A percentile compares a stretch with the other conserved stretches of the same genome.
These are phyloP conservation scores for Trichoderma brevicompactum DNA, from an alignment of 2,329 filamentous ascomycete genomes.

Conservation along the genomic window DNA sequence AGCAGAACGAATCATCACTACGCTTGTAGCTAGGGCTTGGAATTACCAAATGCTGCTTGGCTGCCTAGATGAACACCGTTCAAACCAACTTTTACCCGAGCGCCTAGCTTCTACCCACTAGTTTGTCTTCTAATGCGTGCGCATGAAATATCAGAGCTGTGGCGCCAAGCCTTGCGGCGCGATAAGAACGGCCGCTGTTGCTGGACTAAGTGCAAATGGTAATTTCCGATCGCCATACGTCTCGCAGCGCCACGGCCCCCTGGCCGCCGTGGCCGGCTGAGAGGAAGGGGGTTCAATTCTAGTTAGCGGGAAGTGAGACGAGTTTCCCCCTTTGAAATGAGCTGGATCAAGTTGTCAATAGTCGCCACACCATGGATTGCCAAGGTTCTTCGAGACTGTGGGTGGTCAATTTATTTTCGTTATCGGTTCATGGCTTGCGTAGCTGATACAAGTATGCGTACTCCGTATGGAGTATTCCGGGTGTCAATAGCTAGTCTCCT, in stretches of 20 bases:
- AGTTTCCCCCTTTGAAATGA: neutral
- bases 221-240: constrained; percentile 9
- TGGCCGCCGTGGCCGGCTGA: neutral
- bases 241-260: neutral
- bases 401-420: neutral
- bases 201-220: neutral
- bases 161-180: neutral
- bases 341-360: neutral
- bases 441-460: neutral
- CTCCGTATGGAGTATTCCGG: too few species aligned
- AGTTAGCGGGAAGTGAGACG: neutral
- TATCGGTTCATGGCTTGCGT: constrained; percentile 2
- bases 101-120: neutral
- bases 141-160: neutral
- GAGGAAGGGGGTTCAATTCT: neutral
- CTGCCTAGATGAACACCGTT: neutral
- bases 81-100: neutral
- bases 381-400: neutral
- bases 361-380: constrained; percentile 6
- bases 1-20: neutral
- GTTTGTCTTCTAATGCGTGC: neutral
- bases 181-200: constrained; percentile 2
- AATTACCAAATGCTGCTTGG: neutral
- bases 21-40: neutral
- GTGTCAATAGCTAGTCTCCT: neutral